Conservation (phyloP, 2,329 filamentous ascomycete genomes). For the Hypoxylon rubiginosum region DNA sequence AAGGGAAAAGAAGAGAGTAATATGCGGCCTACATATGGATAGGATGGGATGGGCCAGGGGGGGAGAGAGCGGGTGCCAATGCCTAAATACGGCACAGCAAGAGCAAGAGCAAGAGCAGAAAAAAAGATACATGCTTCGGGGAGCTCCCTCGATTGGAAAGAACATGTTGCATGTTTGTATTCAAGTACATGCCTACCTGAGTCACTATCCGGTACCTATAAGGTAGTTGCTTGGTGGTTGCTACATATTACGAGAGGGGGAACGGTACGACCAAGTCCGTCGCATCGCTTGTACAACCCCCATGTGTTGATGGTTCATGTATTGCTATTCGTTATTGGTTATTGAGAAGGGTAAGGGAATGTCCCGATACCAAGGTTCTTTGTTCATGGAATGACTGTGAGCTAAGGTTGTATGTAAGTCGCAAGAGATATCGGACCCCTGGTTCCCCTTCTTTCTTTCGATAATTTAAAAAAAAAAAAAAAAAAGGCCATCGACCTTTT, state of each 20-base stretch:
- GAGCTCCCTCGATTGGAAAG: slow-evolving; percentile 32
- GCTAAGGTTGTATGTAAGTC: slow-evolving; percentile 1
- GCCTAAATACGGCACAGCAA: slow-evolving; percentile 37
- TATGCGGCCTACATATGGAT: slow-evolving; percentile 22
- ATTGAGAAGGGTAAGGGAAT: slow-evolving; percentile 9
- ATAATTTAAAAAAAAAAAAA: slow-evolving; percentile 23
- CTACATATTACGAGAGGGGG: slow-evolving; percentile 18
- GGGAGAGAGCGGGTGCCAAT: slow-evolving; percentile 21
- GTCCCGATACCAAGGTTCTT: slow-evolving; percentile 37
- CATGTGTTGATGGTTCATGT: neutral
- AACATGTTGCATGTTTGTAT: slow-evolving; percentile 7
- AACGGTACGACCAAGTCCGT: slow-evolving; percentile 20
- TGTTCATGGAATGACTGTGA: slow-evolving; percentile 9
- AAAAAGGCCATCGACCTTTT: slow-evolving; percentile 19
- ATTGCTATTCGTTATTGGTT: too few relatives aligned
- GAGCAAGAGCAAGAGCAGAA: neutral
- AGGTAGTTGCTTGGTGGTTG: slow-evolving; percentile 7
- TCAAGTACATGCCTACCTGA: slow-evolving; percentile 21
- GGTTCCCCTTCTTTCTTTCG: neutral
- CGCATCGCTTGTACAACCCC: slow-evolving; percentile 23
- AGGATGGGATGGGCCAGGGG: slow-evolving; percentile 17
- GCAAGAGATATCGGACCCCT: slow-evolving; percentile 18
- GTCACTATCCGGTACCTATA: slow-evolving; percentile 1
- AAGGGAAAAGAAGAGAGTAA: slow-evolving; percentile 21
- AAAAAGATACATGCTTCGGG: neutral